These are phyloP conservation scores for Rhodotorula diobovata DNA, from an alignment of 768 basidiomycete genomes.

Conservation along the genomic window DNA sequence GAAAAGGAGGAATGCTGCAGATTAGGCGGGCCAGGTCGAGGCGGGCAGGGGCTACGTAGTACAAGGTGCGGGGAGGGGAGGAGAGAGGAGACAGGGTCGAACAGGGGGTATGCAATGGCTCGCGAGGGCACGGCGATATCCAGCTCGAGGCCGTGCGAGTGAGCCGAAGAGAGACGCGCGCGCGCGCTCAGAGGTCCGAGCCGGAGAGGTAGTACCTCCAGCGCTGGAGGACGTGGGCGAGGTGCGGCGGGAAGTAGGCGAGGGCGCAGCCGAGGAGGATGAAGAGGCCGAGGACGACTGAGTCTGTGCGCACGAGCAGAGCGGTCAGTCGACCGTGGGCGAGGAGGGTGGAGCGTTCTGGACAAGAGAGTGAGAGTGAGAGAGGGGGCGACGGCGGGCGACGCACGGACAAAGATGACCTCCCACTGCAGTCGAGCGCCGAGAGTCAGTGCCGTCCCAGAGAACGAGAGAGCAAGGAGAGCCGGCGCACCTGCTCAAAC, in stretches of 20 bases:
- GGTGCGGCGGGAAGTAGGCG: conserved; percentile 23
- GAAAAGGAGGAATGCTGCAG: too few relatives aligned
- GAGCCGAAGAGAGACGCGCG: too few relatives aligned
- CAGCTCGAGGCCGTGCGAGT: too few relatives aligned
- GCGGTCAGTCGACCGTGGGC: too few relatives aligned
- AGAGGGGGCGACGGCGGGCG: not conserved
- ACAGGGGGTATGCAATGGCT: too few relatives aligned
- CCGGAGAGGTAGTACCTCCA: conserved; percentile 25
- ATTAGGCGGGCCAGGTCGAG: too few relatives aligned
- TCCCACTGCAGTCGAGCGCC: conserved; percentile 16
- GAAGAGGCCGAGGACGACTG: conserved; percentile 22
- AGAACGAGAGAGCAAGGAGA: not conserved
- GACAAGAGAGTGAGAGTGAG: not conserved
- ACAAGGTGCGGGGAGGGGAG: too few relatives aligned
- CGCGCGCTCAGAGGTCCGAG: not conserved
- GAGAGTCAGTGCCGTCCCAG: not conserved
- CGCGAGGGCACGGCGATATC: too few relatives aligned
- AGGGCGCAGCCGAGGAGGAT: conserved; percentile 20
- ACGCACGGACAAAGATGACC: conserved; percentile 23
- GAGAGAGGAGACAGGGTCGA: too few relatives aligned
- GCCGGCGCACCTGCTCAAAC: conserved; percentile 21
- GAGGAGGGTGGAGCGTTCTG: too few relatives aligned
- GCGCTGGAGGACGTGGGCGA: conserved; percentile 3
- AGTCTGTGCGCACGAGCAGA: conserved; percentile 3
- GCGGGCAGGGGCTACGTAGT: too few relatives aligned